phyloP scores from a whole-genome alignment of 2,329 filamentous ascomycete species.

The Colletotrichum tabaci region DNA sequence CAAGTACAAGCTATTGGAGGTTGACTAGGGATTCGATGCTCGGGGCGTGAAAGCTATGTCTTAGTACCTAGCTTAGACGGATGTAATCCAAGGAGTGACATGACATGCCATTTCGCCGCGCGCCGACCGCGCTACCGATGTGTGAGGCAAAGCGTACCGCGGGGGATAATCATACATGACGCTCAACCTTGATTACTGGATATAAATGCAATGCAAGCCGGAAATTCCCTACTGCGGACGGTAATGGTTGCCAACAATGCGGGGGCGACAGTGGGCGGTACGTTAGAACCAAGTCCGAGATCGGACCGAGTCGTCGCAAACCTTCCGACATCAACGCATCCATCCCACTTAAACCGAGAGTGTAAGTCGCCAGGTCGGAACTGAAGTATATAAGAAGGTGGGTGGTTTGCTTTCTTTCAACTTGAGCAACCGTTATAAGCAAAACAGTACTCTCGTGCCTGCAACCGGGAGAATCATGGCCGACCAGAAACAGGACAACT shows the following conservation, averaged over 20 bases:
- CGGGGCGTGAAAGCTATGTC: background rate
- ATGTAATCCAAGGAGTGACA: background rate
- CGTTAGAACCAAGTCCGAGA: conserved; percentile 39
- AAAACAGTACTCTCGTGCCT: no score
- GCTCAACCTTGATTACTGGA: background rate
- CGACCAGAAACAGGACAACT: conserved; percentile 52
- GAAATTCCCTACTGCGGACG: background rate
- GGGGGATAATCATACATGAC: conserved; percentile 1
- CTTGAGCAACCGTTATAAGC: background rate
- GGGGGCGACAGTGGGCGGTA: conserved; percentile 8
- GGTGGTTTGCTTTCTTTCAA: background rate
- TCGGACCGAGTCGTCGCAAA: conserved; percentile 34
- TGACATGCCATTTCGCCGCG: background rate
- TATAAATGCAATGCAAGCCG: background rate
- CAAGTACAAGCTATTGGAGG: conserved; percentile 66
- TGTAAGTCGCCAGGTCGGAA: conserved; percentile 17
- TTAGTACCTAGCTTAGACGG: background rate
- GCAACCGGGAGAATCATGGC: conserved; percentile 40
- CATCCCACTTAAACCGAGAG: conserved; percentile 41
- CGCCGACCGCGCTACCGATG: conserved; percentile 21
- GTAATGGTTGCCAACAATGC: background rate
- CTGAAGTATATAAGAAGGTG: background rate
- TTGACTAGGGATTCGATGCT: conserved; percentile 54
- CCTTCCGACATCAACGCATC: background rate
- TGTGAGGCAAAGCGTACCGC: conserved; percentile 9